These are phyloP conservation scores for Phaeosphaeria sp. DNA, from an alignment of 2,329 filamentous ascomycete genomes.

Conservation along the genomic window DNA sequence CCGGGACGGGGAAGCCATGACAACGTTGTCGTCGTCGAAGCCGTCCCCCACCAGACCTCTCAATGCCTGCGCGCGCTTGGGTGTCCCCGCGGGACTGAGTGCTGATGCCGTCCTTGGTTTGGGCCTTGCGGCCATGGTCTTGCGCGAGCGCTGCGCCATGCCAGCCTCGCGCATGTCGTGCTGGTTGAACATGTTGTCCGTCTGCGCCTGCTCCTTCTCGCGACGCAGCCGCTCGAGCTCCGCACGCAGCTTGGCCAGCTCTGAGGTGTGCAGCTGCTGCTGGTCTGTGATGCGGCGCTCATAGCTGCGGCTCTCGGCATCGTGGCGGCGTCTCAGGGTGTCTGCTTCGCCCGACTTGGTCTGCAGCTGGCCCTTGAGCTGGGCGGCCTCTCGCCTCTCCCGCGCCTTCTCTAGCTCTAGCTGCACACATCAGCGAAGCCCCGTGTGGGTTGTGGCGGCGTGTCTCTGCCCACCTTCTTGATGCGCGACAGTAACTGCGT, in stretches of 20 bases:
- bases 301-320: slow-evolving; percentile 66
- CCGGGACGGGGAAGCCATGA: slow-evolving; percentile 62
- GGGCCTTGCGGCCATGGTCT: slow-evolving; percentile 27
- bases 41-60: slow-evolving; percentile 71
- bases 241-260: slow-evolving; percentile 67
- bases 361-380: slow-evolving; percentile 48
- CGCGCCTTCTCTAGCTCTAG: slow-evolving; percentile 53
- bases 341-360: slow-evolving; percentile 73
- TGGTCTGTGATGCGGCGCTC: slow-evolving; percentile 67
- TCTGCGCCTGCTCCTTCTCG: slow-evolving; percentile 69
- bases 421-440: slow-evolving; percentile 33
- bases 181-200: slow-evolving; percentile 74
- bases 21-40: slow-evolving; percentile 71
- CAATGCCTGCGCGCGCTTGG: slow-evolving; percentile 64
- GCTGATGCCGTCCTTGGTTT: slow-evolving; percentile 20
- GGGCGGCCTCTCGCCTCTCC: slow-evolving; percentile 22
- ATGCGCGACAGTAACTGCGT: slow-evolving; percentile 50
- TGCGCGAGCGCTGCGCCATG: slow-evolving; percentile 50
- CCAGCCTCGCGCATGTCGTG: slow-evolving; percentile 71
- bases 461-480: slow-evolving; percentile 41
- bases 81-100: slow-evolving; percentile 59
- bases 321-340: slow-evolving; percentile 74
- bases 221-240: slow-evolving; percentile 69
- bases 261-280: slow-evolving; percentile 69
- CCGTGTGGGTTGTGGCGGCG: neutral